Base-by-base conservation (phyloP, 192 early-diverging fungal genomes). In the Fimicolochytrium jonesii region DNA sequence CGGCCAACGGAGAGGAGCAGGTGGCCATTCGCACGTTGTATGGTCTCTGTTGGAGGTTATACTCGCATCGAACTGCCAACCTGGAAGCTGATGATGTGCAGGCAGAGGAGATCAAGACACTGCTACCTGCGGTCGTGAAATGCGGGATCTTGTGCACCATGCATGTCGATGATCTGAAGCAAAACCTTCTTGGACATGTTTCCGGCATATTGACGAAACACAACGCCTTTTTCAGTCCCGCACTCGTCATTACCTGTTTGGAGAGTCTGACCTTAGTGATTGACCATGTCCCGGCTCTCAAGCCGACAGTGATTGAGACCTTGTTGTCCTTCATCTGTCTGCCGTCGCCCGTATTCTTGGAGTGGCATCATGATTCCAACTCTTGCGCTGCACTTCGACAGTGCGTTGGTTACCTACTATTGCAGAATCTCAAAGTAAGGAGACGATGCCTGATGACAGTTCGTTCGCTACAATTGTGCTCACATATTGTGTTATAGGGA, bases 301-400 rank as follows among this genome's bases (percentile, higher is more conserved):
- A 55, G 18, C 53, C 33, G 0, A 15, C 32, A 2, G 43, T n/a
- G n/a, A n/a, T 43, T 18, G 57, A 61, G 3, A 50, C 48, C 10
- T 29, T 50, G 9, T 37, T 49, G 46, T 11, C 15, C 30, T 61
- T 61, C 35, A 17, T 61, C 22, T 35, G 35, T 7, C 5, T 36
- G 11, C 62, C 62, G 13, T 23, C 50, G 18, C 34, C 52, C 4
- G 42, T 37, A 5, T 64, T 46, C 35, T 22, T 34, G 1, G 51
- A 64, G 28, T 42, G 62, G 36, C 51, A 13, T 13, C 39, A 64
- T 55, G 62, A 62, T 25, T n/a, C 22, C 5, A 23, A 6, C 15
- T 33, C 62, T 6, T 23, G 15, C 31, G n/a, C 62, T 6, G 50
- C 62, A 11, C 25, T 64, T 7, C 62, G 62, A 15, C 49, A 64